Percentiles rank a stretch among this genome's conserved stretches.
These are phyloP conservation scores for Vanderwaltozyma tropicalis DNA, from an alignment of 805 yeast species.

Conservation along the genomic window DNA sequence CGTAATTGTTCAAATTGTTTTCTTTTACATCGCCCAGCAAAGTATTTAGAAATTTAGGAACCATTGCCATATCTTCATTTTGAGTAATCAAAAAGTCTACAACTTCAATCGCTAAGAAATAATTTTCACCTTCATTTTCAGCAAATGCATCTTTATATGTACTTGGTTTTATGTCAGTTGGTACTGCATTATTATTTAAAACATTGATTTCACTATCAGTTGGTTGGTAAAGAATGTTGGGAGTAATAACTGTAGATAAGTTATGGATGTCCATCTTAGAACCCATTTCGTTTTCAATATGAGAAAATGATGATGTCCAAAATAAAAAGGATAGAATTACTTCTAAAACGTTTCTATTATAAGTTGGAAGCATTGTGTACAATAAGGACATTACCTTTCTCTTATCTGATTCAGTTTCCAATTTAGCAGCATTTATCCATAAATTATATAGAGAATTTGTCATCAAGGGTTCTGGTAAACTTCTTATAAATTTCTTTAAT, in stretches of 20 bases:
- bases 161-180: conserved; percentile 17
- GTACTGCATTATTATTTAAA: background rate
- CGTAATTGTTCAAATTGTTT: conserved; percentile 8
- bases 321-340: conserved; percentile 75
- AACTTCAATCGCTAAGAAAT: conserved; percentile 85
- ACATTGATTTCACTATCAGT: conserved; percentile 10
- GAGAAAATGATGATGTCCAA: conserved; percentile 95
- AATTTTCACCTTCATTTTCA: conserved; percentile 50
- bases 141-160: conserved; percentile 32
- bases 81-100: conserved; percentile 72
- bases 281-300: conserved; percentile 79
- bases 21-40: conserved; percentile 33
- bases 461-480: conserved; percentile 82
- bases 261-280: conserved; percentile 96
- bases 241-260: conserved; percentile 90
- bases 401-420: conserved; percentile 38
- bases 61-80: conserved; percentile 66
- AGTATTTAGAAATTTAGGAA: conserved; percentile 55
- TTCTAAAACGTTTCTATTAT: conserved; percentile 77
- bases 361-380: conserved; percentile 72
- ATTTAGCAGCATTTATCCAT: conserved; percentile 64
- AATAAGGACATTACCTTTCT: conserved; percentile 43
- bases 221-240: conserved; percentile 60
- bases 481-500: conserved; percentile 82
- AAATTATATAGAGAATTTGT: conserved; percentile 64